phyloP scores from a whole-genome alignment of 2,329 filamentous ascomycete genomes.

The Madurella mycetomatis region DNA sequence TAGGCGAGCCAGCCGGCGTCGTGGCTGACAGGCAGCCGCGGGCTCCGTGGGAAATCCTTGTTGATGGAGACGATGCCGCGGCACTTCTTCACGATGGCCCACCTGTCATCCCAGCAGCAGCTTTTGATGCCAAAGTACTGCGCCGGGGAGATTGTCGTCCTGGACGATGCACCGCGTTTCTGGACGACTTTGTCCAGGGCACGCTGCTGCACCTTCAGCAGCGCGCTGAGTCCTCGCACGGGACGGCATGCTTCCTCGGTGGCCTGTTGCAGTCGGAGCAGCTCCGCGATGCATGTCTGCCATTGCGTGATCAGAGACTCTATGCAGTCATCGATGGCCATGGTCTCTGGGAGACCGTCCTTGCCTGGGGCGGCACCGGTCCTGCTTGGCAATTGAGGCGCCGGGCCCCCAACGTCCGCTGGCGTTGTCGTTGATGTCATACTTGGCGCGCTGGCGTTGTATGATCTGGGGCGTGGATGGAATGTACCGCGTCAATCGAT shows the following conservation, averaged over 20 bases:
- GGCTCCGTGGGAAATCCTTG: conserved; percentile 27
- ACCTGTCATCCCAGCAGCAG: conserved; percentile 27
- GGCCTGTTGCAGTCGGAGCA: conserved; percentile 18
- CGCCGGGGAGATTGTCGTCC: conserved; percentile 16
- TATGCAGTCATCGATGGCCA: conserved; percentile 14
- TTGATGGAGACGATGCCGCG: conserved; percentile 28
- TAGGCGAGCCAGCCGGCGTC: conserved; percentile 23
- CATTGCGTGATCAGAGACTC: conserved; percentile 21
- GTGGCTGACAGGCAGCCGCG: conserved; percentile 15
- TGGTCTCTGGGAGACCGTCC: not conserved
- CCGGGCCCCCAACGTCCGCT: not conserved
- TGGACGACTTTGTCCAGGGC: conserved; percentile 21
- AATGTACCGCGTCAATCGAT: not conserved
- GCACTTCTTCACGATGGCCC: conserved; percentile 30
- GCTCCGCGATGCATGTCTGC: conserved; percentile 20
- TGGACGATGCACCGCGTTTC: conserved; percentile 11
- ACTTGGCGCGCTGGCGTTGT: not conserved
- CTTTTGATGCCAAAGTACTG: conserved; percentile 24
- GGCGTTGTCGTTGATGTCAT: not conserved
- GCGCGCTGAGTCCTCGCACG: conserved; percentile 19
- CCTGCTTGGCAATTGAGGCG: no score
- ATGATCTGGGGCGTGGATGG: not conserved
- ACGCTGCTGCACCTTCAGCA: conserved; percentile 25
- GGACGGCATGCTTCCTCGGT: conserved; percentile 14
- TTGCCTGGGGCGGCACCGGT: not conserved